Conservation (phyloP, 495 filamentous ascomycete species). For the Stereocaulon alpinum region DNA sequence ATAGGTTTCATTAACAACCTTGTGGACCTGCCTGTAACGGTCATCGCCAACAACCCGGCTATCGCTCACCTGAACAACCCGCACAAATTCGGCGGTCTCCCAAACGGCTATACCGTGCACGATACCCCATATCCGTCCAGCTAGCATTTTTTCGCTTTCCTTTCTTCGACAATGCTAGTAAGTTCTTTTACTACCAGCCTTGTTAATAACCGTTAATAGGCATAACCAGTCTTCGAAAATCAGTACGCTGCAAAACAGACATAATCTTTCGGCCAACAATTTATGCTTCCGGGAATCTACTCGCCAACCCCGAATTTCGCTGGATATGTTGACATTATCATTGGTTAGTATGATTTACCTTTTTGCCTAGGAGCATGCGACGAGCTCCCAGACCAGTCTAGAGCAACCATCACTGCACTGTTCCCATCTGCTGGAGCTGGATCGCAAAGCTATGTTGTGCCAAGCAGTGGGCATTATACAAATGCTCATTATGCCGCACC, state of each 20-base stretch:
- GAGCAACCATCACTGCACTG: not conserved
- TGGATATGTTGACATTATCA: too few relatives aligned
- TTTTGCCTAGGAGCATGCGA: too few relatives aligned
- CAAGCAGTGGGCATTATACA: not conserved
- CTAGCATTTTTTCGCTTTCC: conserved; percentile 6
- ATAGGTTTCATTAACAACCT: conserved; percentile 2
- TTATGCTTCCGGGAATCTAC: not conserved
- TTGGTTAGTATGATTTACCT: too few relatives aligned
- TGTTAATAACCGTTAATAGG: not conserved
- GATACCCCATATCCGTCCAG: conserved; percentile 2
- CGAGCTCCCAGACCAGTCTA: not conserved
- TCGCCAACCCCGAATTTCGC: not conserved
- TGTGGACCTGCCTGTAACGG: not conserved
- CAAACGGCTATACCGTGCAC: not conserved
- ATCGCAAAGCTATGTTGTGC: not conserved
- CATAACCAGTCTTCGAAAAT: not conserved
- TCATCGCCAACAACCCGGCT: conserved; percentile 4
- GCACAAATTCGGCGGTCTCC: conserved; percentile 2
- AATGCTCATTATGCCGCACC: not conserved
- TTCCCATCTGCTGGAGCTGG: not conserved
- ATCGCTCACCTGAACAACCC: not conserved
- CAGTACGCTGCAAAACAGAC: not conserved
- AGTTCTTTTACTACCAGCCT: not conserved
- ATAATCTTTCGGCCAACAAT: conserved; percentile 1
- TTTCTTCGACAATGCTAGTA: not conserved